These are phyloP conservation scores for Leccinum uliginosum DNA, from an alignment of 768 basidiomycete species.

Conservation along the genomic window DNA sequence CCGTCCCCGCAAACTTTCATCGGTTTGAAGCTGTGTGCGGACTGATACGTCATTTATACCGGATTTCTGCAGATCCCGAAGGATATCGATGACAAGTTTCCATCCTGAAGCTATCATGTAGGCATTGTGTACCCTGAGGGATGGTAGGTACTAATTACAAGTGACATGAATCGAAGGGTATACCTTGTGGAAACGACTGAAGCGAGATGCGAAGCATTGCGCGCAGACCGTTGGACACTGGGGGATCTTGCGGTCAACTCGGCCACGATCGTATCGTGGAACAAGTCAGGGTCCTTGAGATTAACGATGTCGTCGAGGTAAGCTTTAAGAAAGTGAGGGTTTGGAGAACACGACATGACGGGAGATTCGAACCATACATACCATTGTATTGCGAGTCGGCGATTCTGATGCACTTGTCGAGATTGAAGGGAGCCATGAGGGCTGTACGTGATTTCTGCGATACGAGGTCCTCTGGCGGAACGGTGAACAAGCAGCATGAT, in stretches of 20 bases:
- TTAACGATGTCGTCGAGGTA: constrained; percentile 67
- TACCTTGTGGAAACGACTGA: constrained; percentile 59
- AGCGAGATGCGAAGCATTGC: constrained; percentile 50
- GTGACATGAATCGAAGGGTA: constrained; percentile 6
- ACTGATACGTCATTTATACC: constrained; percentile 53
- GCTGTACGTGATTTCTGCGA: constrained; percentile 50
- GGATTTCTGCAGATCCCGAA: constrained; percentile 50
- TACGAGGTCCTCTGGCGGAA: constrained; percentile 59
- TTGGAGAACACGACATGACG: constrained; percentile 1
- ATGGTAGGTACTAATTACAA: constrained; percentile 2
- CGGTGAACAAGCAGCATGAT: neutral
- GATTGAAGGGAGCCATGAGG: constrained; percentile 57
- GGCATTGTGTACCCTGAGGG: constrained; percentile 68
- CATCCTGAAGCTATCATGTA: constrained; percentile 83
- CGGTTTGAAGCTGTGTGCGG: constrained; percentile 49
- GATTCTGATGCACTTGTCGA: constrained; percentile 60
- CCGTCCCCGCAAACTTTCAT: constrained; percentile 46
- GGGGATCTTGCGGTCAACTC: constrained; percentile 54
- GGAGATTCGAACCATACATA: constrained; percentile 29
- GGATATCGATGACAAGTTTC: constrained; percentile 61
- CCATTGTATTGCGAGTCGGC: constrained; percentile 72
- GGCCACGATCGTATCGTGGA: constrained; percentile 49
- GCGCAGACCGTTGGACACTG: constrained; percentile 28
- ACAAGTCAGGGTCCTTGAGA: constrained; percentile 63
- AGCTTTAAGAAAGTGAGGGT: constrained; percentile 34